A percentile compares a stretch with the other conserved stretches of the same genome.
These are phyloP conservation scores for Abrus precatorius DNA, from an alignment of 306 rosid species.

Conservation along the genomic window DNA sequence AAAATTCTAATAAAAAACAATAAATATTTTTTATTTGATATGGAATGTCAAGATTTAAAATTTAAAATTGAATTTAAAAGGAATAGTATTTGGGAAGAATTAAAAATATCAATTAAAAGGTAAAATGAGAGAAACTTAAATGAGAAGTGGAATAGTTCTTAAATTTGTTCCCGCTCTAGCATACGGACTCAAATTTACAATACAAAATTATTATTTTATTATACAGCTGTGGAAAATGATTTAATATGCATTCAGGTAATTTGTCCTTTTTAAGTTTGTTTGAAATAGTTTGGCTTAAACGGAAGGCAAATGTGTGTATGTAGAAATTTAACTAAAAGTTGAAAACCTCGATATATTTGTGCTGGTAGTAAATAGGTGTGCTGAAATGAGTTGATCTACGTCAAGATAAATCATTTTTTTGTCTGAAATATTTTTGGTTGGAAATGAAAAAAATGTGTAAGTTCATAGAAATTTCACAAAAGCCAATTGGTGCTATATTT, in stretches of 20 bases:
- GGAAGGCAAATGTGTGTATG: not conserved
- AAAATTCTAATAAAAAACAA: not conserved
- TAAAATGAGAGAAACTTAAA: too few relatives aligned
- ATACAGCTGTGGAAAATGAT: constrained; percentile 1
- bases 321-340: not conserved
- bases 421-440: not conserved
- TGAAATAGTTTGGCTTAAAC: constrained; percentile 10
- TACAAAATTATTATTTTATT: not conserved
- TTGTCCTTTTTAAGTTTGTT: not conserved
- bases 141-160: not conserved
- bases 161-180: not conserved
- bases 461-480: constrained; percentile 7
- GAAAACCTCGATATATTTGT: not conserved
- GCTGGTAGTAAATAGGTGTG: not conserved
- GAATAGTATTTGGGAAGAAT: not conserved
- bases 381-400: not conserved
- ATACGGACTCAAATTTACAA: not conserved
- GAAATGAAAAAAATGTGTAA: not conserved
- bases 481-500: not conserved
- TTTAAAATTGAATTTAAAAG: not conserved
- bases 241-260: not conserved
- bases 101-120: too few relatives aligned
- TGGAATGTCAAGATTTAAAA: not conserved
- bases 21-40: not conserved
- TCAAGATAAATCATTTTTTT: constrained; percentile 7